These are phyloP conservation scores for Letharia lupina DNA, from an alignment of 495 filamentous ascomycete genomes.

Conservation along the genomic window DNA sequence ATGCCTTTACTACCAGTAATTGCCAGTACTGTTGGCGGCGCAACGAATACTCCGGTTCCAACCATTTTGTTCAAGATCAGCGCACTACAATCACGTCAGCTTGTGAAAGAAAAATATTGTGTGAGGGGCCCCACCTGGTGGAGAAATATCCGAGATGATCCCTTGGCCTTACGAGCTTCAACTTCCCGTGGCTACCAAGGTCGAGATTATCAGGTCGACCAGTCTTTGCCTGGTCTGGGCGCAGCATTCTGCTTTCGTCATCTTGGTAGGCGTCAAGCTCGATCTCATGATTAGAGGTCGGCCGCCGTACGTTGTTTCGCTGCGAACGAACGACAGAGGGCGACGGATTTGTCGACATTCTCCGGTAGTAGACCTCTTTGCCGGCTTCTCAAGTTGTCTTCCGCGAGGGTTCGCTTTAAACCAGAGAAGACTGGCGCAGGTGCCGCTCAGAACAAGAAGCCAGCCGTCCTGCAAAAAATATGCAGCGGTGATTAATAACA, in stretches of 20 bases:
- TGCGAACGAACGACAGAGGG: neutral
- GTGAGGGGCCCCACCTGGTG: neutral
- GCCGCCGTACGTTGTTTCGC: too few species aligned
- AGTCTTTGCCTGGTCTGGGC: neutral
- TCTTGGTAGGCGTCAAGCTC: too few species aligned
- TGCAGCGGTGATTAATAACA: neutral
- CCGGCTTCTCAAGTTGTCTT: neutral
- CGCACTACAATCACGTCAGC: neutral
- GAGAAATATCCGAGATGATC: conserved; percentile 5
- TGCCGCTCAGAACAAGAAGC: too few species aligned
- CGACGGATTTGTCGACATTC: neutral
- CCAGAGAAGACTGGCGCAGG: neutral
- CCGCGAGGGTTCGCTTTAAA: too few species aligned
- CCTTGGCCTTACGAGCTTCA: neutral
- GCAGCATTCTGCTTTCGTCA: neutral
- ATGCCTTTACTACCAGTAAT: neutral
- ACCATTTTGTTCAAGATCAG: neutral
- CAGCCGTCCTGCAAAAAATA: too few species aligned
- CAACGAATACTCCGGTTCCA: neutral
- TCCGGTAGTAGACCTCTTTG: neutral
- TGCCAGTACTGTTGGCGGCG: neutral
- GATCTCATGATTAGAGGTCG: too few species aligned
- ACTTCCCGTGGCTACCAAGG: neutral
- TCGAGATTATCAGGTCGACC: neutral
- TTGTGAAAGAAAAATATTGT: neutral